Evolutionary conservation across 805 yeast genomes (phyloP).

Genomic region (Saturnispora diversa): DNA sequence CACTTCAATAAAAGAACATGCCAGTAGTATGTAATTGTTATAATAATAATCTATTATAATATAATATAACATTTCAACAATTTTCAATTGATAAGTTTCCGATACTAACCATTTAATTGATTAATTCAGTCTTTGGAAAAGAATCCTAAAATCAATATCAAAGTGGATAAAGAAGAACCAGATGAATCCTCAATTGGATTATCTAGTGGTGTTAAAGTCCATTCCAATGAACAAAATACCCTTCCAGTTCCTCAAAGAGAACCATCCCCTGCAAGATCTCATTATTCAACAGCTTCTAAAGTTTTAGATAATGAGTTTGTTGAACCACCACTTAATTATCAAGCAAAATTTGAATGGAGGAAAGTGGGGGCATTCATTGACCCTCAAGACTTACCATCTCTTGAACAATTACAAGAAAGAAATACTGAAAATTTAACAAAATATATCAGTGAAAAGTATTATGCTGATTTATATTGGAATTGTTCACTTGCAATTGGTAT

Average conservation of each 20-base stretch:
- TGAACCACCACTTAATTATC: constrained; percentile 7
- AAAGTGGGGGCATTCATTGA: constrained; percentile 30
- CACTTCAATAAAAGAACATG: not conserved
- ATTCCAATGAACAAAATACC: not conserved
- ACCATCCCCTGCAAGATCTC: not conserved
- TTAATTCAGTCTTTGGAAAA: not conserved
- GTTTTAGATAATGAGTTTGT: constrained; percentile 9
- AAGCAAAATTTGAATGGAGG: constrained; percentile 29
- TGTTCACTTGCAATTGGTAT: constrained; percentile 56
- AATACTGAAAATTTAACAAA: constrained; percentile 36
- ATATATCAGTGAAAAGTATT: constrained; percentile 60
- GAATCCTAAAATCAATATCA: not conserved
- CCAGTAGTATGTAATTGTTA: constrained; percentile 2
- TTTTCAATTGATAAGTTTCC: no score
- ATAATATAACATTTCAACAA: no score
- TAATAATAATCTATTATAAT: no score
- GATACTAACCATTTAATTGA: not conserved
- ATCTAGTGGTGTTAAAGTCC: not conserved
- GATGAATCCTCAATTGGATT: no score
- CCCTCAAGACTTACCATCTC: constrained; percentile 19
- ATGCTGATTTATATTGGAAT: constrained; percentile 68
- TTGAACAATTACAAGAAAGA: constrained; percentile 16
- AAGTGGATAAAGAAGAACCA: no score
- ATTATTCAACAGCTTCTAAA: constrained; percentile 5
- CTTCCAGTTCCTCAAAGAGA: not conserved